Evolutionary conservation across 306 rosid species (phyloP).

Genomic region (Biancaea sappan): DNA sequence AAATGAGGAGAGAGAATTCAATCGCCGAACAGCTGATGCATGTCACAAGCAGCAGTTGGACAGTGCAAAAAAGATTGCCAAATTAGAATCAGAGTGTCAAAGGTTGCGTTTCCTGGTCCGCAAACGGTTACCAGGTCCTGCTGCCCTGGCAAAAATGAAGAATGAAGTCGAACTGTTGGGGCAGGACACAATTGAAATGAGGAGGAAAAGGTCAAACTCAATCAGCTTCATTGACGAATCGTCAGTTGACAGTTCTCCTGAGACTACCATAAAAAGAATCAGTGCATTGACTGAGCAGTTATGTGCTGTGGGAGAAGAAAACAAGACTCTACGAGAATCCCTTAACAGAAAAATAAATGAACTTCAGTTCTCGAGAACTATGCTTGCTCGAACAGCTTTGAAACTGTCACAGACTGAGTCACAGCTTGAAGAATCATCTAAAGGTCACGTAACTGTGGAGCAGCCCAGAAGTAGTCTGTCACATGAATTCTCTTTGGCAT

Average conservation of each 20-base stretch:
- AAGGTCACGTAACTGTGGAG: constrained; percentile 40
- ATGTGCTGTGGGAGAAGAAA: constrained; percentile 60
- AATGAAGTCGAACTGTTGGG: constrained; percentile 71
- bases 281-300: constrained; percentile 49
- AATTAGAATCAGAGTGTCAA: constrained; percentile 76
- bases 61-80: constrained; percentile 63
- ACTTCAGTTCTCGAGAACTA: constrained; percentile 52
- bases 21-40: constrained; percentile 59
- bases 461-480: constrained; percentile 39
- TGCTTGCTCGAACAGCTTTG: constrained; percentile 49
- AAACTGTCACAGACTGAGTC: constrained; percentile 34
- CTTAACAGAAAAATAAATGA: constrained; percentile 50
- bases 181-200: constrained; percentile 49
- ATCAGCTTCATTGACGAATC: constrained; percentile 42
- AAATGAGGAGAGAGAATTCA: constrained; percentile 70
- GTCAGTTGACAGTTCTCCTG: constrained; percentile 42
- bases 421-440: constrained; percentile 36
- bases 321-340: constrained; percentile 48
- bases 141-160: constrained; percentile 67
- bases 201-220: constrained; percentile 49
- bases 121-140: constrained; percentile 77
- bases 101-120: constrained; percentile 63
- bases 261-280: constrained; percentile 38
- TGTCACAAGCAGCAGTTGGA: constrained; percentile 68
- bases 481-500: constrained; percentile 43